Base-by-base conservation (phyloP, 169 alveolate species). In the Plasmodium berghei region DNA sequence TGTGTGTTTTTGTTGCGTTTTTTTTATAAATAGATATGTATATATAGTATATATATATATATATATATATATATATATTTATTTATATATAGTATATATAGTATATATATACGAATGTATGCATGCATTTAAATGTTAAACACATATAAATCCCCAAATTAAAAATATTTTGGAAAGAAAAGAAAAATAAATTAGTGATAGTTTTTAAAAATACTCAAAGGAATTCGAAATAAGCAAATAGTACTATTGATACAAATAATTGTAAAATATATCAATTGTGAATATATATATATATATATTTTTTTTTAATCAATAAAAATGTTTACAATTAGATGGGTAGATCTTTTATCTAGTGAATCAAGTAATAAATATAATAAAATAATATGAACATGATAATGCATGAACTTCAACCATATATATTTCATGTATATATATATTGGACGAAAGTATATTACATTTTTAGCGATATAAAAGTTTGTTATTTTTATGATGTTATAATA, bases 281-380 rank as follows among this genome's bases (percentile, higher is more conserved):
- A 28, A 28, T 28, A 28, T 5, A 28, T 28, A 28, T n/a, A n/a
- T n/a, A n/a, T n/a, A n/a, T n/a, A n/a, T n/a, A n/a, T n/a, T 34
- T 34, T 3, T 34, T 3, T 34, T 4, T 34, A 1, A 3, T 4
- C 8, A 34, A 34, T 34, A 34, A 64, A 67, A 74, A 74, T 93
- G 96, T 74, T 92, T 64, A 74, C 89, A 20, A 92, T 91, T n/a
- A 91, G 94, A 88, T 93, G 96, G 96, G 96, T 92, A 24, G 96
- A 93, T 87, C 90, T 93, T 5, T 89, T 92, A 45, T 92, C 95
- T 77, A 93, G 96, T 91, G 96, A 93, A 46, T 93, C 96, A 52
- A 89, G 96, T 93, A 89, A 92, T 4, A 22, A 22, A 52, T 22
- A 45, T 48, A 10, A 49, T 1, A 74, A 3, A 6, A 20, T 46